Conservation (phyloP, 345 rosid species). For the Diplotaxis tenuifolia region DNA sequence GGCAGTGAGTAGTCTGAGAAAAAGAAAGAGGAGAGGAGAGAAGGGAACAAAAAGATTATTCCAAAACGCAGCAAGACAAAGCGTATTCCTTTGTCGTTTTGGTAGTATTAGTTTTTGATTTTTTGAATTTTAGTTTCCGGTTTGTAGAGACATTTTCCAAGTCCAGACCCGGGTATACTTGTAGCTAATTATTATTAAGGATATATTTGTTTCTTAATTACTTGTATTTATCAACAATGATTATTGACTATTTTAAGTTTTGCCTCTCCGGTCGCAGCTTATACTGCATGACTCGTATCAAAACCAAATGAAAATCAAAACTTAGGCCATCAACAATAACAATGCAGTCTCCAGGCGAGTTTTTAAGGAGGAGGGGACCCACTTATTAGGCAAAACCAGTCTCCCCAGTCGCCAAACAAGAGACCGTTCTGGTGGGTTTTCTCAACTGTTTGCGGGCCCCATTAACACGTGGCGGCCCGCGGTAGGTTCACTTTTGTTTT, state of each 20-base stretch:
- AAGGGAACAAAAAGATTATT: constrained; percentile 33
- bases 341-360: too few species aligned
- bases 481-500: too few species aligned
- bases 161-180: constrained; percentile 14
- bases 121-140: constrained; percentile 14
- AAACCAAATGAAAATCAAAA: too few species aligned
- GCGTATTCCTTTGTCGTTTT: constrained; percentile 43
- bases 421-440: too few species aligned
- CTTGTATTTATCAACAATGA: too few species aligned
- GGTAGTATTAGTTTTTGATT: constrained; percentile 10
- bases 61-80: constrained; percentile 44
- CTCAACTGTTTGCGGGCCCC: too few species aligned
- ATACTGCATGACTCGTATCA: not conserved
- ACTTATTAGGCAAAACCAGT: too few species aligned
- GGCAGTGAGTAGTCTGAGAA: constrained; percentile 38
- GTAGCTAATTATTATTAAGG: too few species aligned
- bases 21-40: not conserved
- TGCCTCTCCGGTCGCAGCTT: not conserved
- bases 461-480: too few species aligned
- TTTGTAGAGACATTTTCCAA: constrained; percentile 9
- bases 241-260: not conserved
- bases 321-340: too few species aligned
- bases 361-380: too few species aligned
- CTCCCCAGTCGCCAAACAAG: too few species aligned
- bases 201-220: not conserved